Percentiles rank a stretch among this genome's conserved stretches.
phyloP scores from a whole-genome alignment of 495 filamentous ascomycete genomes.

The Talaromyces ruber region DNA sequence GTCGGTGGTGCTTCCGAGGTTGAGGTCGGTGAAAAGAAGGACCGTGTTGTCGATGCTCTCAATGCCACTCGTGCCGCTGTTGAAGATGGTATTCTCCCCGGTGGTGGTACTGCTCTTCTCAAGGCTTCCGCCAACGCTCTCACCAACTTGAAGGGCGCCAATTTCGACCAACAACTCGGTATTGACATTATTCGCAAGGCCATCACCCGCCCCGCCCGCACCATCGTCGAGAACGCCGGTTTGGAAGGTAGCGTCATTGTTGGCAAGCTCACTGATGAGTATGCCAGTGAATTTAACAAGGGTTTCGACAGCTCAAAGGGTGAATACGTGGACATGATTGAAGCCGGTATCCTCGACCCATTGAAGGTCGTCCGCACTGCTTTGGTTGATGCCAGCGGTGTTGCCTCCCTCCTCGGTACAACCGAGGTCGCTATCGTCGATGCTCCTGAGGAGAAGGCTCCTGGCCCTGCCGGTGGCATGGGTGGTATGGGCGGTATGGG shows the following conservation, averaged over 20 bases:
- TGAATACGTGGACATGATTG: conserved; percentile 98
- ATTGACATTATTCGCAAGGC: conserved; percentile 95
- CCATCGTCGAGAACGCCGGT: conserved; percentile 96
- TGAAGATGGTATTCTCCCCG: conserved; percentile 96
- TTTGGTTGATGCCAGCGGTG: conserved; percentile 88
- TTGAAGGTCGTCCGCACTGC: conserved; percentile 98
- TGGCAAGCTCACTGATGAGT: conserved; percentile 96
- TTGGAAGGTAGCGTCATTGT: conserved; percentile 93
- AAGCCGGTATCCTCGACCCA: conserved; percentile 92
- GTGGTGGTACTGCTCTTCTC: conserved; percentile 94
- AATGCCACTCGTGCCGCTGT: conserved; percentile 98
- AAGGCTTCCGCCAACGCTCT: conserved; percentile 93
- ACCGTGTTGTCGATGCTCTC: conserved; percentile 94
- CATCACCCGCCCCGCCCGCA: conserved; percentile 88
- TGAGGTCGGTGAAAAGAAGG: conserved; percentile 99
- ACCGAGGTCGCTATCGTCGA: conserved; percentile 97
- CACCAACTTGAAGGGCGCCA: conserved; percentile 68
- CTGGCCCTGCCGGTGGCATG: conserved; percentile 45
- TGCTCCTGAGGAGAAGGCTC: conserved; percentile 84
- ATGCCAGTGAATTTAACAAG: conserved; percentile 88
- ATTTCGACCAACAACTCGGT: conserved; percentile 99
- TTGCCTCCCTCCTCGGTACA: conserved; percentile 93
- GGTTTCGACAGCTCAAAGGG: conserved; percentile 93
- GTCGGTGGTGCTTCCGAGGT: conserved; percentile 96
- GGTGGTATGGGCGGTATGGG: conserved; percentile 61